Evolutionary conservation across 768 basidiomycete species (phyloP), one percentile per base, ranked within the genome.

Genomic region (Mycena haematopus): DNA sequence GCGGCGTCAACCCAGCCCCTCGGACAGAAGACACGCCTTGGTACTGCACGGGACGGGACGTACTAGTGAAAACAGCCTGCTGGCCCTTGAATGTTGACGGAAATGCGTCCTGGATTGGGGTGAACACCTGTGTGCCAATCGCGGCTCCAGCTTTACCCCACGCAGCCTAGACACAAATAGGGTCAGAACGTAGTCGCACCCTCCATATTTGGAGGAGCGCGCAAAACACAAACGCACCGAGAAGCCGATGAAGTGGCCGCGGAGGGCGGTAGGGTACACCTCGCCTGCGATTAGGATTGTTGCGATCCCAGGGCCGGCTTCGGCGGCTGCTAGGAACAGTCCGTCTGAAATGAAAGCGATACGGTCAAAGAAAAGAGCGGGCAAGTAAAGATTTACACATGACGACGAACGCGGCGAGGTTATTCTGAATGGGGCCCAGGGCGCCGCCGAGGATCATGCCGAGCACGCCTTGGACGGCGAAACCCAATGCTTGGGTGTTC

Each of bases 211-310:
- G 2, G 2, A 24, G 25, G 6, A 6, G 13, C 11, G 14, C 36
- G 46, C 24, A 47, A n/a, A n/a, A n/a, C n/a, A n/a, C n/a, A n/a
- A n/a, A 47, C 46, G 46, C 15, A 47, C 46, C 46, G 46, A 47
- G 14, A 47, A 47, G 46, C 46, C 46, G 22, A 47, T 14, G 9
- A 47, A 47, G 25, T 47, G 46, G 14, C 46, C 46, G 24, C 46
- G 9, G 24, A 47, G 24, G 10, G 46, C 46, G 24, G 46, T 27
- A 27, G 46, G 46, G 25, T 27, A 47, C 2, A 47, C 46, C 11
- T 47, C 46, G 24, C 46, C 46, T 2, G 46, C 46, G 15, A 47
- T 47, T 24, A 47, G 46, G 25, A 47, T 47, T 27, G 46, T 47
- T 15, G 46, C 46, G 15, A 47, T 47, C 24, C 46, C 46, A 47